Evolutionary conservation across 2,329 filamentous ascomycete species (phyloP).

Genomic region (Diplodia mutila): DNA sequence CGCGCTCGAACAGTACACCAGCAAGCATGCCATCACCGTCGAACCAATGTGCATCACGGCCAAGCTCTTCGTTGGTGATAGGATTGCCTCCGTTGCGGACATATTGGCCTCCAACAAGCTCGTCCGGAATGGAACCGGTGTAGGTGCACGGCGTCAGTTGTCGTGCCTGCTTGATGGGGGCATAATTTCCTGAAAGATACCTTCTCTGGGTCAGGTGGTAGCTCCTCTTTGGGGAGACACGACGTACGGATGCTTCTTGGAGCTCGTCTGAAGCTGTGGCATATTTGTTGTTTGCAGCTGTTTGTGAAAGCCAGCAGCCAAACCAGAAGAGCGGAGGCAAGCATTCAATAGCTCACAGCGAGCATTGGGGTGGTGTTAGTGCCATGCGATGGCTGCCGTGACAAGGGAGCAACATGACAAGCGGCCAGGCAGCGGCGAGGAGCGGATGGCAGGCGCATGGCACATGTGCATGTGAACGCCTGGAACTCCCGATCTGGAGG

Average conservation of each 20-base stretch:
- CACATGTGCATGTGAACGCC: slow-evolving; percentile 2
- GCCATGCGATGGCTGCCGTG: background rate
- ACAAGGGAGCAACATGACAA: background rate
- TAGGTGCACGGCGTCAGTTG: slow-evolving; percentile 61
- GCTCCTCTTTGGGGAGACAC: background rate
- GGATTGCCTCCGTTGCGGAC: slow-evolving; percentile 74
- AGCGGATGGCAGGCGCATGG: slow-evolving; percentile 1
- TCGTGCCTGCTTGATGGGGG: slow-evolving; percentile 62
- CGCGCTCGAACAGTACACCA: slow-evolving; percentile 63
- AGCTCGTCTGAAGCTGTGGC: slow-evolving; percentile 27
- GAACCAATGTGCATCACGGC: slow-evolving; percentile 72
- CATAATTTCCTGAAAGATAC: slow-evolving; percentile 71
- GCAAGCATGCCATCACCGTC: slow-evolving; percentile 76
- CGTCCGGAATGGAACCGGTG: slow-evolving; percentile 63
- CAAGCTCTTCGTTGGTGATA: slow-evolving; percentile 62
- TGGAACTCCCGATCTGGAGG: background rate
- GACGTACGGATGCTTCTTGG: slow-evolving; percentile 47
- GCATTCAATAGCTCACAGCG: background rate
- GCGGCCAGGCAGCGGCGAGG: background rate
- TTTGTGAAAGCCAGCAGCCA: background rate
- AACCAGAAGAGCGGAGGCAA: background rate
- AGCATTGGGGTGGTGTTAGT: background rate
- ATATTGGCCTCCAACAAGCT: slow-evolving; percentile 70
- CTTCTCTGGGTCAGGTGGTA: slow-evolving; percentile 35
- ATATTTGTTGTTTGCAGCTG: background rate